These are phyloP conservation scores for Rhizophagus clarus DNA, from an alignment of 192 early-diverging fungal species.

Conservation along the genomic window DNA sequence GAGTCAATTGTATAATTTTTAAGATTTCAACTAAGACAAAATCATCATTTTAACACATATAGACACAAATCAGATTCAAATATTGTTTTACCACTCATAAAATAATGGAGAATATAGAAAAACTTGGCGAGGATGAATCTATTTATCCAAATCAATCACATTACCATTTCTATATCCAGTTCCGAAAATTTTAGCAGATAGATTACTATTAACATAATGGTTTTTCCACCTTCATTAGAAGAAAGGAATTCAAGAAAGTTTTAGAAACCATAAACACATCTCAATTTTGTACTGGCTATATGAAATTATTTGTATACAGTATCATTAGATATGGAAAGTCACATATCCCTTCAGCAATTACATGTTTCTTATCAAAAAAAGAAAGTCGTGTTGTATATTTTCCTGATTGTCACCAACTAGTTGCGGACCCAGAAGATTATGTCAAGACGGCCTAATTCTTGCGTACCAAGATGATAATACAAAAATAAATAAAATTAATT, in stretches of 20 bases:
- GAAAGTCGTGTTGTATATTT: slow-evolving; percentile 28
- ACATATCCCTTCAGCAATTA: slow-evolving; percentile 26
- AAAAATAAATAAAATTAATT: slow-evolving; percentile 8
- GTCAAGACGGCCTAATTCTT: slow-evolving; percentile 19
- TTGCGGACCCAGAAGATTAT: neutral
- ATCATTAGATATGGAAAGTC: slow-evolving; percentile 15
- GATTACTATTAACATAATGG: too few relatives aligned
- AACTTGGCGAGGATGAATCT: neutral
- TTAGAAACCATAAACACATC: slow-evolving; percentile 2
- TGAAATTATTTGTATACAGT: slow-evolving; percentile 16
- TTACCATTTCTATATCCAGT: slow-evolving; percentile 5
- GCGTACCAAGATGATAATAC: neutral
- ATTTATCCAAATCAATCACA: neutral
- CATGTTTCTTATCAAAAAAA: neutral
- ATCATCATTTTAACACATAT: too few relatives aligned
- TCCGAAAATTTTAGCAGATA: too few relatives aligned
- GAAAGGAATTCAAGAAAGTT: slow-evolving; percentile 16
- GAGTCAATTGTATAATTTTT: too few relatives aligned
- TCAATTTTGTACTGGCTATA: neutral
- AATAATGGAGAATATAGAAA: slow-evolving; percentile 1
- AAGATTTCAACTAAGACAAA: too few relatives aligned
- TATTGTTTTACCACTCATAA: neutral
- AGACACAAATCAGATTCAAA: too few relatives aligned
- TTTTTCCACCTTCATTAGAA: neutral
- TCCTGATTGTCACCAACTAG: slow-evolving; percentile 10